Conservation (phyloP, 2,329 filamentous ascomycete species). For the Colletotrichum magnum region DNA sequence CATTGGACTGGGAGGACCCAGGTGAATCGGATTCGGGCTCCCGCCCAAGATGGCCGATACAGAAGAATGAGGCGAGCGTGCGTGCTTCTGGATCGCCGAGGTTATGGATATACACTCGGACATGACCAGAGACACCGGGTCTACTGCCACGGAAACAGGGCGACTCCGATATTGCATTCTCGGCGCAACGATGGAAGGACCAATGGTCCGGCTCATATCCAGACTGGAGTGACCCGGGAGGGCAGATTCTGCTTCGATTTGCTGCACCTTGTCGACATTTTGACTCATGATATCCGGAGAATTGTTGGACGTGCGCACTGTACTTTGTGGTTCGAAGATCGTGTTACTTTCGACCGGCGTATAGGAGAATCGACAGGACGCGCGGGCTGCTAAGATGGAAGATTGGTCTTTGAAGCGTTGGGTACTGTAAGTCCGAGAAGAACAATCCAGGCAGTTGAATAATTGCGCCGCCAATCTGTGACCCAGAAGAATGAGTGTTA, state of each 20-base stretch:
- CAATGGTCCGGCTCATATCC: conserved; percentile 43
- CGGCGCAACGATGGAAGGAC: conserved; percentile 47
- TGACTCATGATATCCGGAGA: conserved; percentile 35
- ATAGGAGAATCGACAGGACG: conserved; percentile 5
- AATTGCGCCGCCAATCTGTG: conserved; percentile 2
- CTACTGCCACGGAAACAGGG: conserved; percentile 84
- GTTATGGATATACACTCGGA: conserved; percentile 99
- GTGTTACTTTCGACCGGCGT: conserved; percentile 5
- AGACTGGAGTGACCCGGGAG: conserved; percentile 17
- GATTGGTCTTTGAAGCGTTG: conserved; percentile 22
- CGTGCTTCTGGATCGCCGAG: conserved; percentile 97
- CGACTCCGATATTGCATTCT: conserved; percentile 73
- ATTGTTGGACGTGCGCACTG: conserved; percentile 3
- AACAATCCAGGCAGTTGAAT: not conserved
- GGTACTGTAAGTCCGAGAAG: not conserved
- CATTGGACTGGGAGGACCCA: conserved; percentile 62
- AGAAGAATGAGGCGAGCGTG: conserved; percentile 94
- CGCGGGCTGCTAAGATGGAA: not conserved
- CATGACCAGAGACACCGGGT: conserved; percentile 92
- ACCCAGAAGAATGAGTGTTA: conserved; percentile 13
- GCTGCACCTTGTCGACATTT: conserved; percentile 25
- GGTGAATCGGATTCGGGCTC: conserved; percentile 70
- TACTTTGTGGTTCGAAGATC: not conserved
- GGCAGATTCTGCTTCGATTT: conserved; percentile 30
- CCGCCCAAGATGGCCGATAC: conserved; percentile 96